A percentile compares a stretch with the other conserved stretches of the same genome.
Evolutionary conservation across 805 yeast genomes (phyloP).

Genomic region (Isabelozyma heimii): DNA sequence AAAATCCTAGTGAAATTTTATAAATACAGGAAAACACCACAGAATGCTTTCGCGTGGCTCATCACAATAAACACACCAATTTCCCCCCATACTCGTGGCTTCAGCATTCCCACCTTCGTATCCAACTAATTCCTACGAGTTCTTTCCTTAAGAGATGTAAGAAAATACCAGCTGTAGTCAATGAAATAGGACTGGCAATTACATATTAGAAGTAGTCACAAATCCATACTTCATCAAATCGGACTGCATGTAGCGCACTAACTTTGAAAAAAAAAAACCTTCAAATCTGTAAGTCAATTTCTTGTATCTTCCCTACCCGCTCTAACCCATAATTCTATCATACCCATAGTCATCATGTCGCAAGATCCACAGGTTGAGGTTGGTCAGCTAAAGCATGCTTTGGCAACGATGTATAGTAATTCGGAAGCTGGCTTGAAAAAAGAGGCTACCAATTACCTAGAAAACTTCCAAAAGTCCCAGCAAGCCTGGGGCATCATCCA

Average conservation of each 20-base stretch:
- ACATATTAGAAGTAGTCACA: too few relatives aligned
- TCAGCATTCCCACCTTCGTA: too few relatives aligned
- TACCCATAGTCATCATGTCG: conserved; percentile 1
- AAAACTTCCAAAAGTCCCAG: conserved; percentile 76
- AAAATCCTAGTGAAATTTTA: neutral
- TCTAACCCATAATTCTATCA: neutral
- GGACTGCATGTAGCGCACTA: too few relatives aligned
- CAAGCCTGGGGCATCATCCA: conserved; percentile 79
- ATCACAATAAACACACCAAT: neutral
- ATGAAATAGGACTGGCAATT: too few relatives aligned
- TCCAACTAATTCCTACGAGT: too few relatives aligned
- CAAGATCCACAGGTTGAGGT: conserved; percentile 12
- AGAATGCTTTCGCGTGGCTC: neutral
- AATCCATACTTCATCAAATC: too few relatives aligned
- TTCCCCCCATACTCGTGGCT: neutral
- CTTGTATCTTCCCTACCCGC: neutral
- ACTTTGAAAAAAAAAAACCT: too few relatives aligned
- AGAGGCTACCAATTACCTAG: conserved; percentile 56
- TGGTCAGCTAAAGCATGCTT: conserved; percentile 40
- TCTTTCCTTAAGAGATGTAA: too few relatives aligned
- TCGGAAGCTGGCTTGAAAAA: conserved; percentile 45
- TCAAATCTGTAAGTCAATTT: too few relatives aligned
- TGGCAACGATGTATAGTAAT: conserved; percentile 47
- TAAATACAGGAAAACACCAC: neutral
- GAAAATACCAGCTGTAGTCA: too few relatives aligned